A percentile compares a stretch with the other conserved stretches of the same genome.
phyloP scores from a whole-genome alignment of 345 rosid genomes.

The Brassica nigra region DNA sequence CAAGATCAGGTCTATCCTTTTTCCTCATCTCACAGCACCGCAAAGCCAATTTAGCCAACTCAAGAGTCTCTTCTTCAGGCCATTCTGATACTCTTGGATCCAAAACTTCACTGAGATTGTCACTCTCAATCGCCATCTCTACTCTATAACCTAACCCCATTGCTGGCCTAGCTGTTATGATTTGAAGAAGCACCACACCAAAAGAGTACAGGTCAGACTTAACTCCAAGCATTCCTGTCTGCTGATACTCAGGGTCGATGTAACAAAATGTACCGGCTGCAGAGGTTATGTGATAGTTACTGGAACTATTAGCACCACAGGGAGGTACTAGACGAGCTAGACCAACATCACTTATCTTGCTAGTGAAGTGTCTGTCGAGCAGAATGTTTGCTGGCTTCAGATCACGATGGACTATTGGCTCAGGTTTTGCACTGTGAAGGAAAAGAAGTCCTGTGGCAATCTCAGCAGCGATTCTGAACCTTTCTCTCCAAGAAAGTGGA shows the following conservation, averaged over 20 bases:
- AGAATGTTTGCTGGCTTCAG: not conserved
- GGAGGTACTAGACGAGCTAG: not conserved
- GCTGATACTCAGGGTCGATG: slow-evolving; percentile 89
- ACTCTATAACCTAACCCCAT: slow-evolving; percentile 54
- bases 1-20: slow-evolving; percentile 79
- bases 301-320: not conserved
- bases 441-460: not conserved
- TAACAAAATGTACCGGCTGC: slow-evolving; percentile 88
- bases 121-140: slow-evolving; percentile 48
- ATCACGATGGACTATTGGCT: not conserved
- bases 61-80: slow-evolving; percentile 67
- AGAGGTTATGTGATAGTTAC: slow-evolving; percentile 57
- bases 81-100: slow-evolving; percentile 65
- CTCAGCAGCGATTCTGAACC: not conserved
- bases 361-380: not conserved
- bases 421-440: not conserved
- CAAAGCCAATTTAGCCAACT: slow-evolving; percentile 63
- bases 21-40: slow-evolving; percentile 38
- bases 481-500: not conserved
- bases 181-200: slow-evolving; percentile 74
- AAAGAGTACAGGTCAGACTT: slow-evolving; percentile 79
- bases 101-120: slow-evolving; percentile 51
- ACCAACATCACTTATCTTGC: not conserved
- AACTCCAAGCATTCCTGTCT: slow-evolving; percentile 66
- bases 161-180: slow-evolving; percentile 65